phyloP scores from a whole-genome alignment of 768 basidiomycete genomes.

The Tubosaeta sp. region DNA sequence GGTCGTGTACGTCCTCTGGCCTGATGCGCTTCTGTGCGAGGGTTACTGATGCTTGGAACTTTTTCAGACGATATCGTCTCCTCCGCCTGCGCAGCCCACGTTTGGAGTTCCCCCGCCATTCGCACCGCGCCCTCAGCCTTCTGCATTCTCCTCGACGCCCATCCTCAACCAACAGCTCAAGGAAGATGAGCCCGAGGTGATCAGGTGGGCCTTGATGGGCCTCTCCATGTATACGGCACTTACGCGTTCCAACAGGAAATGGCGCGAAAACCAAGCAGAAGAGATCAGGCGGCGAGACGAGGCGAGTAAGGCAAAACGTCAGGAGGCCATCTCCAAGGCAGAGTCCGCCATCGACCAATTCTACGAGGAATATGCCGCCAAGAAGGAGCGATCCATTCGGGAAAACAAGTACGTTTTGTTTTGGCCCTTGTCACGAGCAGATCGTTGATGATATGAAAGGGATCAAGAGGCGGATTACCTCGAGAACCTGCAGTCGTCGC shows the following conservation, averaged over 20 bases:
- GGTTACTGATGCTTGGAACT: constrained; percentile 1
- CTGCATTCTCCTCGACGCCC: constrained; percentile 66
- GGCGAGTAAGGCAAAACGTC: constrained; percentile 66
- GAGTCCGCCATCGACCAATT: constrained; percentile 87
- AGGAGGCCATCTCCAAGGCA: constrained; percentile 80
- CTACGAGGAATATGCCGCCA: constrained; percentile 81
- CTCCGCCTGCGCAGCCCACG: constrained; percentile 31
- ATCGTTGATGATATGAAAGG: constrained; percentile 42
- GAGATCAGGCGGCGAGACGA: constrained; percentile 86
- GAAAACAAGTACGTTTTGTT: constrained; percentile 77
- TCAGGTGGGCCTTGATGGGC: constrained; percentile 56
- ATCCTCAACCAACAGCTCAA: constrained; percentile 63
- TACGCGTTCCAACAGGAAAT: no score
- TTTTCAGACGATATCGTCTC: constrained; percentile 32
- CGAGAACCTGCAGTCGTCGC: constrained; percentile 61
- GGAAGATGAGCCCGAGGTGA: constrained; percentile 84
- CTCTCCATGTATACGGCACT: no score
- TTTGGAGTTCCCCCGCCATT: constrained; percentile 54
- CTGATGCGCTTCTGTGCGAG: constrained; percentile 11
- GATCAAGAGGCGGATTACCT: constrained; percentile 84
- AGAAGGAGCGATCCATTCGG: constrained; percentile 86
- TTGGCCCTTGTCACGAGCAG: not conserved
- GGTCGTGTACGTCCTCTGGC: constrained; percentile 32
- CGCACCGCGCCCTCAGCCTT: constrained; percentile 74
- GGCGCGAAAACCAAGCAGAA: constrained; percentile 82